Conservation (phyloP, 192 early-diverging fungal species). For the Dissophora globulifera region DNA sequence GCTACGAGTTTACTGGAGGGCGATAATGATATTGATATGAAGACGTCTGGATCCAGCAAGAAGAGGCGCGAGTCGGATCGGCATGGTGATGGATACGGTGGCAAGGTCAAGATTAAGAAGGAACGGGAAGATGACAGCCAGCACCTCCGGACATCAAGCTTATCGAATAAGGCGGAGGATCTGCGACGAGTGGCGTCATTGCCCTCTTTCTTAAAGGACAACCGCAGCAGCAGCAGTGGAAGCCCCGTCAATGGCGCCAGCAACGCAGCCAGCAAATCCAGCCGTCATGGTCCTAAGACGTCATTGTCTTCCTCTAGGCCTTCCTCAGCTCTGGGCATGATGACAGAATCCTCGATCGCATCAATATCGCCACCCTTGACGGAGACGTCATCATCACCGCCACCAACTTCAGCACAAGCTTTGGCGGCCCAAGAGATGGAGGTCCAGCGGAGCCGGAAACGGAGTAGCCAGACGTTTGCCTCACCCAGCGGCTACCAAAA, state of each 20-base stretch:
- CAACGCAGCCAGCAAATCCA: background rate
- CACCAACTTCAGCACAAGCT: constrained; percentile 11
- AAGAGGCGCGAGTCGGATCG: constrained; percentile 41
- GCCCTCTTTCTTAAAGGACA: constrained; percentile 34
- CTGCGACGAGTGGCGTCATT: constrained; percentile 33
- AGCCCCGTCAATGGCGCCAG: background rate
- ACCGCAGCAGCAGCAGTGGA: background rate
- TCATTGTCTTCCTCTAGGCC: constrained; percentile 12
- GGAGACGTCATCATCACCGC: constrained; percentile 35
- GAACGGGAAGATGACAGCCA: constrained; percentile 46
- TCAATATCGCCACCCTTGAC: constrained; percentile 48
- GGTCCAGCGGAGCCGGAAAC: constrained; percentile 23
- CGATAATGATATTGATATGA: constrained; percentile 15
- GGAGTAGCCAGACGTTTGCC: constrained; percentile 44
- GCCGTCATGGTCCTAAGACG: constrained; percentile 14
- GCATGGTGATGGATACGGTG: constrained; percentile 29
- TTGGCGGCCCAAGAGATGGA: constrained; percentile 4
- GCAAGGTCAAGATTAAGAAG: constrained; percentile 54
- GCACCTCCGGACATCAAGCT: background rate
- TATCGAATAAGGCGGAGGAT: constrained; percentile 23
- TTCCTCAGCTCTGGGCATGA: constrained; percentile 5
- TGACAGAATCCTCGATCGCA: constrained; percentile 32
- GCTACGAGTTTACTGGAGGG: constrained; percentile 1
- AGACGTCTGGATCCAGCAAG: constrained; percentile 21
- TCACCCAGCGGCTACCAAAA: constrained; percentile 44